Evolutionary conservation across 2,329 filamentous ascomycete species (phyloP).

Genomic region (Xylariaceae sp.): DNA sequence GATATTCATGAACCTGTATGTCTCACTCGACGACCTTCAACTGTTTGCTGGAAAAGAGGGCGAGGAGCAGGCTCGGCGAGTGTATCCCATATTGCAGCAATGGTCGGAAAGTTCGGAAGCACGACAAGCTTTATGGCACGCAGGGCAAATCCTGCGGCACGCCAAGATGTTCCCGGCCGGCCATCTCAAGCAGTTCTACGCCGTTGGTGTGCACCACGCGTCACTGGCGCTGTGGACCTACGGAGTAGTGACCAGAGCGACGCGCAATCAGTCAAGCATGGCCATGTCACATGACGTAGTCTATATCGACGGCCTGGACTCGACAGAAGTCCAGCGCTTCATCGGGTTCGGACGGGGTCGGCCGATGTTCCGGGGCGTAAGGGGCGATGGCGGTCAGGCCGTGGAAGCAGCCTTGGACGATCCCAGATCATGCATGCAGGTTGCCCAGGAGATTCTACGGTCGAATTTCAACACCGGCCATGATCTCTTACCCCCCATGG

Average conservation of each 20-base stretch:
- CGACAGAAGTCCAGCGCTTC: conserved; percentile 50
- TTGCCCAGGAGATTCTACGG: conserved; percentile 51
- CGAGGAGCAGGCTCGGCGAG: conserved; percentile 56
- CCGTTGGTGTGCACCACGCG: conserved; percentile 64
- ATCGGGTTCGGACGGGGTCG: conserved; percentile 49
- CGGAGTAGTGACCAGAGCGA: conserved; percentile 50
- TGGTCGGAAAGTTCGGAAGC: conserved; percentile 53
- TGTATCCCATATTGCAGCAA: conserved; percentile 52
- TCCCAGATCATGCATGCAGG: conserved; percentile 52
- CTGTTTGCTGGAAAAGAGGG: conserved; percentile 64
- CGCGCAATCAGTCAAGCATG: conserved; percentile 28
- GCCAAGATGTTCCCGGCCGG: conserved; percentile 49
- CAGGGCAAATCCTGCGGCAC: conserved; percentile 59
- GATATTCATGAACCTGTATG: conserved; percentile 58
- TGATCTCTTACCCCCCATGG: conserved; percentile 51
- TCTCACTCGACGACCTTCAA: conserved; percentile 60
- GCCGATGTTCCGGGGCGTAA: conserved; percentile 42
- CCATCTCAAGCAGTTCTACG: conserved; percentile 59
- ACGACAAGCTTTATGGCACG: conserved; percentile 60
- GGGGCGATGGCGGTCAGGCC: conserved; percentile 23
- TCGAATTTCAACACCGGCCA: conserved; percentile 43
- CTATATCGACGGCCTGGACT: conserved; percentile 53
- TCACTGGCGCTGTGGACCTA: conserved; percentile 65
- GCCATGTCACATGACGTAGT: conserved; percentile 37
- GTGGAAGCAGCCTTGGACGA: conserved; percentile 45